Percentiles rank a stretch among this genome's conserved stretches.
These are phyloP conservation scores for Erythrobasidium yunnanense DNA, from an alignment of 768 basidiomycete species.

Conservation along the genomic window DNA sequence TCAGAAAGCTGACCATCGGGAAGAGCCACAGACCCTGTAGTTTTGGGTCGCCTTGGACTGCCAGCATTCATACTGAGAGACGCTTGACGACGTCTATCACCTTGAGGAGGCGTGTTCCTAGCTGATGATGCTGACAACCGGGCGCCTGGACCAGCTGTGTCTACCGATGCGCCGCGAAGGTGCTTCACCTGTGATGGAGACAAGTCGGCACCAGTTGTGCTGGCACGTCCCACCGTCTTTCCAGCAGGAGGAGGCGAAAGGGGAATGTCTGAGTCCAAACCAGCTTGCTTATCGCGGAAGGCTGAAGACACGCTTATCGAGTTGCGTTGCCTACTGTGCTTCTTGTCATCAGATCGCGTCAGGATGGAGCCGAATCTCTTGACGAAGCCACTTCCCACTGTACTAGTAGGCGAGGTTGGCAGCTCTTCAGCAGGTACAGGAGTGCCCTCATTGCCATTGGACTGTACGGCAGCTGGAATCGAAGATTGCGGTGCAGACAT, in stretches of 20 bases:
- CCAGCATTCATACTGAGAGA: background rate
- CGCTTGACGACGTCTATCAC: conserved; percentile 10
- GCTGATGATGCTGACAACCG: background rate
- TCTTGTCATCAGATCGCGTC: conserved; percentile 14
- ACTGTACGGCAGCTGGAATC: background rate
- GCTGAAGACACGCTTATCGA: background rate
- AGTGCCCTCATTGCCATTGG: background rate
- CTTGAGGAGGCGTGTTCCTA: background rate
- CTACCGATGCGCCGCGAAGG: conserved; percentile 8
- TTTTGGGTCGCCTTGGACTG: conserved; percentile 20
- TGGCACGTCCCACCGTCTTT: background rate
- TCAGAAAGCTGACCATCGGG: background rate
- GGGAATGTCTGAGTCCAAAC: background rate
- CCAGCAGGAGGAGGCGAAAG: background rate
- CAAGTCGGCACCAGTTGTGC: conserved; percentile 16
- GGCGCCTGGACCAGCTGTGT: background rate
- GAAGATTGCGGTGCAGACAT: background rate
- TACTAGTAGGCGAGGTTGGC: background rate
- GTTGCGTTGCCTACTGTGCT: conserved; percentile 12
- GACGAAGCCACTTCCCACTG: background rate
- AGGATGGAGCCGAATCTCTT: conserved; percentile 14
- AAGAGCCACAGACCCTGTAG: background rate
- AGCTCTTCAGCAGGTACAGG: background rate
- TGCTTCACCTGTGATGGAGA: background rate
- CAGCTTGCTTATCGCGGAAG: background rate